Conservation (phyloP, 257 asterid genomes). For the Forsythia suspensa region DNA sequence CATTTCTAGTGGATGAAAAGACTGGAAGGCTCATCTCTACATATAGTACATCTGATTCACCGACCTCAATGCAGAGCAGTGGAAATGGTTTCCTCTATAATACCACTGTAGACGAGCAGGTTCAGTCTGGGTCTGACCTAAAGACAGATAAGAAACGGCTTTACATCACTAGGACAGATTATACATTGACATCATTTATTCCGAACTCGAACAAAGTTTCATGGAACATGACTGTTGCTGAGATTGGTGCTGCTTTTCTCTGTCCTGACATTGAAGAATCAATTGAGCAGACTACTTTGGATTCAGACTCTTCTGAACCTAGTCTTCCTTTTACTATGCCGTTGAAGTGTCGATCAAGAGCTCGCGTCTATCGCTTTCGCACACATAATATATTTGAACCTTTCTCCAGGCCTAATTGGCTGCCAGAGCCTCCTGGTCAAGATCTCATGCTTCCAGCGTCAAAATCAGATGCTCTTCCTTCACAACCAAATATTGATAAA, state of each 20-base stretch:
- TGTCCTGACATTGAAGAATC: slow-evolving; percentile 63
- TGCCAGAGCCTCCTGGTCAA: slow-evolving; percentile 41
- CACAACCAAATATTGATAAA: slow-evolving; percentile 66
- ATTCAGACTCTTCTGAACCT: slow-evolving; percentile 47
- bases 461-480: slow-evolving; percentile 48
- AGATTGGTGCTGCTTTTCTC: slow-evolving; percentile 82
- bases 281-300: slow-evolving; percentile 35
- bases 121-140: slow-evolving; percentile 36
- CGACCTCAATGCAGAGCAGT: slow-evolving; percentile 30
- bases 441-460: slow-evolving; percentile 56
- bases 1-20: slow-evolving; percentile 71
- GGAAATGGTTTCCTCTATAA: slow-evolving; percentile 33
- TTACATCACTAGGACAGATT: slow-evolving; percentile 90
- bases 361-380: slow-evolving; percentile 67
- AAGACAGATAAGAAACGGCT: slow-evolving; percentile 56
- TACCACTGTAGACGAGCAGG: slow-evolving; percentile 41
- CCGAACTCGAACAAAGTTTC: slow-evolving; percentile 76
- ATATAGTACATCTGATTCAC: slow-evolving; percentile 49
- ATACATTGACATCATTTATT: slow-evolving; percentile 69
- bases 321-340: slow-evolving; percentile 73
- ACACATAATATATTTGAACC: slow-evolving; percentile 44
- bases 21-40: slow-evolving; percentile 69
- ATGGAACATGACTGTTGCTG: slow-evolving; percentile 94
- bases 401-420: slow-evolving; percentile 40
- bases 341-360: slow-evolving; percentile 83